These are phyloP conservation scores for Colletotrichum paranaense DNA, from an alignment of 2,329 filamentous ascomycete species.

Conservation along the genomic window DNA sequence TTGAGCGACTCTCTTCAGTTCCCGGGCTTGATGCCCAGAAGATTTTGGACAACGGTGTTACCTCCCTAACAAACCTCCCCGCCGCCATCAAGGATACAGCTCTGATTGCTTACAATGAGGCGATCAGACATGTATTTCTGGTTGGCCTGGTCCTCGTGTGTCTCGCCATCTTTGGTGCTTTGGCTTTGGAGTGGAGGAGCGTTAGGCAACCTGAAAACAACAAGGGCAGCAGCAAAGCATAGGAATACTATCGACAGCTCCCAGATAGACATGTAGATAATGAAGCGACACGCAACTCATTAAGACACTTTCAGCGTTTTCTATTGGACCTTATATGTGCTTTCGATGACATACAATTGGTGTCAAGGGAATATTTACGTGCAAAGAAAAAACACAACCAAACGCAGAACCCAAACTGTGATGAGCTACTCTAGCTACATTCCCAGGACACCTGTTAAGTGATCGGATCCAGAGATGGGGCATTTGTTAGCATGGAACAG, in stretches of 20 bases:
- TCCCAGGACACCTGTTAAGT: too few relatives aligned
- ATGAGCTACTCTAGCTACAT: too few relatives aligned
- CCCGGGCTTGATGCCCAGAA: slow-evolving; percentile 46
- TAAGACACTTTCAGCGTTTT: neutral
- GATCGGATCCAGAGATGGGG: neutral
- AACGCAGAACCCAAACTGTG: too few relatives aligned
- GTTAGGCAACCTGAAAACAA: slow-evolving; percentile 34
- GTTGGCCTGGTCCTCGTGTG: slow-evolving; percentile 61
- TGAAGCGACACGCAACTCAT: neutral
- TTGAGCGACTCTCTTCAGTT: slow-evolving; percentile 49
- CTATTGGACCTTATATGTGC: too few relatives aligned
- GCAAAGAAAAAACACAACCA: too few relatives aligned
- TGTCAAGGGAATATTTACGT: too few relatives aligned
- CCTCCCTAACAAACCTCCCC: slow-evolving; percentile 32
- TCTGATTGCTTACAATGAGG: slow-evolving; percentile 63
- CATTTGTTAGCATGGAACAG: neutral
- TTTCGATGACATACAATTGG: too few relatives aligned
- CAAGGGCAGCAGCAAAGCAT: neutral
- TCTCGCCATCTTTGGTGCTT: slow-evolving; percentile 60
- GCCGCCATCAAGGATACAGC: slow-evolving; percentile 6
- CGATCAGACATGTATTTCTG: slow-evolving; percentile 65
- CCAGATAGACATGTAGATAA: neutral
- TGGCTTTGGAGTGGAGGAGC: slow-evolving; percentile 66
- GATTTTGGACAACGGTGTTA: slow-evolving; percentile 50
- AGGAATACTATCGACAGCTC: neutral